phyloP scores from a whole-genome alignment of 495 filamentous ascomycete species.

The Xylaria palmicola region DNA sequence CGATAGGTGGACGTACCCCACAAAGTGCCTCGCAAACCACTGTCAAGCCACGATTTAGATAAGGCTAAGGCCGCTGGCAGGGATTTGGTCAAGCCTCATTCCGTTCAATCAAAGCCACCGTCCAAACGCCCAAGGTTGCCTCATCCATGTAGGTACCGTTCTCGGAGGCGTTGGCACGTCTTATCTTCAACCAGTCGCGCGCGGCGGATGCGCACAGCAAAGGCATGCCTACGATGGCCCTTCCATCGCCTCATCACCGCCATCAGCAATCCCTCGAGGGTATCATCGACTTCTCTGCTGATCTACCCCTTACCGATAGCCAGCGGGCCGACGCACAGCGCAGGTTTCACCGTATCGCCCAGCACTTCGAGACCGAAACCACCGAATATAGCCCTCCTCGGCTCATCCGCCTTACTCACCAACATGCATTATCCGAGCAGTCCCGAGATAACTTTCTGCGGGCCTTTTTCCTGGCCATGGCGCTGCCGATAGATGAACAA shows the following conservation, averaged over 20 bases:
- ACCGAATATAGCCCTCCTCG: conserved; percentile 12
- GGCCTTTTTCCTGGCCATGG: conserved; percentile 18
- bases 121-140: no score
- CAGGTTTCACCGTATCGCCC: conserved; percentile 18
- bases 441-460: conserved; percentile 23
- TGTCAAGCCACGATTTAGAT: no score
- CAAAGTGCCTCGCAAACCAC: no score
- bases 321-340: conserved; percentile 11
- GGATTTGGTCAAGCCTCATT: no score
- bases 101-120: no score
- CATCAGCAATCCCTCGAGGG: conserved; percentile 21
- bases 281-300: conserved; percentile 13
- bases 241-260: conserved; percentile 15
- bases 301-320: conserved; percentile 5
- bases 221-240: no score
- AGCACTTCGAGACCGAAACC: conserved; percentile 7
- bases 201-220: no score
- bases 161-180: no score
- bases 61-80: no score
- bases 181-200: no score
- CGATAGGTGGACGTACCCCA: no score
- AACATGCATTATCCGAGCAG: conserved; percentile 22
- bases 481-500: conserved; percentile 8
- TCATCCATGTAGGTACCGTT: no score
- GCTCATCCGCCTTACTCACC: conserved; percentile 24